Evolutionary conservation across 495 filamentous ascomycete genomes (phyloP).

Genomic region (Aspergillus bertholletiae): DNA sequence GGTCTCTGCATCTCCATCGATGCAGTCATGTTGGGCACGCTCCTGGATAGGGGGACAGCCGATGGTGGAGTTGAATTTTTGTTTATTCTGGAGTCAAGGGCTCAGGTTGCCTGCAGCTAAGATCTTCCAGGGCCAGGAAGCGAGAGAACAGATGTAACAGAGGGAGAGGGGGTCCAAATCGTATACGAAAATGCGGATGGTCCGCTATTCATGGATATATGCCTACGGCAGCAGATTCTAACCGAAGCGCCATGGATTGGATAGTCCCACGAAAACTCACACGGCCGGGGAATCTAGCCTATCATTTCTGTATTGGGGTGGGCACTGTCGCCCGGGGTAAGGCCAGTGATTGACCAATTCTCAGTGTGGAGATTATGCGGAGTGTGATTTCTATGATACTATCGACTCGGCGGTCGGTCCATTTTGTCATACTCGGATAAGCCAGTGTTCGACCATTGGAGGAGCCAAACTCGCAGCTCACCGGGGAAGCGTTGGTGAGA

Average conservation of each 20-base stretch:
- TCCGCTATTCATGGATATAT: constrained; percentile 1
- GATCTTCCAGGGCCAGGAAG: background rate
- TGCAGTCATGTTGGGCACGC: constrained; percentile 16
- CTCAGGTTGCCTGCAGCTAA: background rate
- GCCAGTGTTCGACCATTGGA: background rate
- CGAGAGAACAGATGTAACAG: background rate
- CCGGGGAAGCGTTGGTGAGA: background rate
- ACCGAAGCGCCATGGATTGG: background rate
- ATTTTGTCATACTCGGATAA: constrained; percentile 1
- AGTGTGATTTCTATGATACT: constrained; percentile 1
- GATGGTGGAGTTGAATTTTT: background rate
- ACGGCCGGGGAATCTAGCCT: background rate
- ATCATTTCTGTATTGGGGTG: constrained; percentile 3
- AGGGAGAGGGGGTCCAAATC: background rate
- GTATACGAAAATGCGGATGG: background rate
- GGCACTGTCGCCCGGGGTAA: constrained; percentile 4
- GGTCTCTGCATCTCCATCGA: constrained; percentile 19
- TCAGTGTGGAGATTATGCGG: constrained; percentile 15
- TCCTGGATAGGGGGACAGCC: background rate
- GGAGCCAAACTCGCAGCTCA: background rate
- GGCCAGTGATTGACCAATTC: constrained; percentile 3
- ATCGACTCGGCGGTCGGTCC: constrained; percentile 4
- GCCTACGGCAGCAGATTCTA: background rate
- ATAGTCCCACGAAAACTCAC: constrained; percentile 3
- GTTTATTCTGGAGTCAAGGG: background rate